These are phyloP conservation scores for Lactifluus echinatus DNA, from an alignment of 768 basidiomycete species.

Conservation along the genomic window DNA sequence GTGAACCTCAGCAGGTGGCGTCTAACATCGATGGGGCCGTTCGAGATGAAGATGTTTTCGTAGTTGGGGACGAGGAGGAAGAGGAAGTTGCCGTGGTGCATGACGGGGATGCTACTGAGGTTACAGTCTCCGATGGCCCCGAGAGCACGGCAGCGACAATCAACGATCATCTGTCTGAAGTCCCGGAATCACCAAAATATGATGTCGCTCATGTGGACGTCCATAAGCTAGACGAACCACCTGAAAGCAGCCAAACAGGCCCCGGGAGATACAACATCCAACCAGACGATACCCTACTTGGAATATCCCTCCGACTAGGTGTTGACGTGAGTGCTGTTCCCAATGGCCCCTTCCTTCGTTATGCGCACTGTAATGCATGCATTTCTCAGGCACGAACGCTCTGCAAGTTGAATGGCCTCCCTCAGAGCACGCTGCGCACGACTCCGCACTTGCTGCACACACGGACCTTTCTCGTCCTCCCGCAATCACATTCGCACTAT, in stretches of 20 bases:
- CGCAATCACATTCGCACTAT: conserved; percentile 29
- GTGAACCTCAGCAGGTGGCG: background rate
- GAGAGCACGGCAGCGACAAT: background rate
- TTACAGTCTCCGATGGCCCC: background rate
- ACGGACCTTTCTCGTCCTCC: conserved; percentile 46
- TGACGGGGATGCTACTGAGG: background rate
- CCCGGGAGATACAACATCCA: conserved; percentile 15
- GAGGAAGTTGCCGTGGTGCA: conserved; percentile 20
- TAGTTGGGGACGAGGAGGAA: conserved; percentile 54
- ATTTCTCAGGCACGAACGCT: conserved; percentile 47
- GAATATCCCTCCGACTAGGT: conserved; percentile 15
- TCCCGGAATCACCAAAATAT: background rate
- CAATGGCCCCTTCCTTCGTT: background rate
- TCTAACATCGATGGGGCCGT: conserved; percentile 45
- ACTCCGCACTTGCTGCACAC: conserved; percentile 73
- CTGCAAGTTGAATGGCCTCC: conserved; percentile 59
- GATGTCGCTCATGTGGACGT: background rate
- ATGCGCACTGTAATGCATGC: background rate
- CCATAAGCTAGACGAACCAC: background rate
- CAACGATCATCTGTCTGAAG: background rate
- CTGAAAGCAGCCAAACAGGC: background rate
- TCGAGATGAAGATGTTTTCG: conserved; percentile 54
- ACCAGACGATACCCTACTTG: conserved; percentile 17
- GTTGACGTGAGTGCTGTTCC: conserved; percentile 43
- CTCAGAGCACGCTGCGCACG: conserved; percentile 53